A percentile compares a stretch with the other conserved stretches of the same genome.
These are phyloP conservation scores for Peronospora destructor DNA, from an alignment of 352 stramenopile genomes.

Conservation along the genomic window DNA sequence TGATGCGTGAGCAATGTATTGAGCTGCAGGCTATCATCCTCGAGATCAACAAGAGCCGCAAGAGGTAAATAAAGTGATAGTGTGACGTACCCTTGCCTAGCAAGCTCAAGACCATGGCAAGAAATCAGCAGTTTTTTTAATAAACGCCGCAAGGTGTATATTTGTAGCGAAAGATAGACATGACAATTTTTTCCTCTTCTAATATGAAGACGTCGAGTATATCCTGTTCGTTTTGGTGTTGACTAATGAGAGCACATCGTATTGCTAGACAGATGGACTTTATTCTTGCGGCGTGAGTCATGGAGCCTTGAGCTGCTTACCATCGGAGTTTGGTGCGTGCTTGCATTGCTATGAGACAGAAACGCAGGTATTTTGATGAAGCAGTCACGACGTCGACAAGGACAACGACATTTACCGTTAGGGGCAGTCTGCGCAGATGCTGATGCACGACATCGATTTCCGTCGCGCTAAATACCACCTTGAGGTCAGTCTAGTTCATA, in stretches of 20 bases:
- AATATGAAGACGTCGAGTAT: conserved; percentile 22
- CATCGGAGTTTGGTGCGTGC: conserved; percentile 15
- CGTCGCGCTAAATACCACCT: conserved; percentile 48
- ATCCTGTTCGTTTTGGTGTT: neutral
- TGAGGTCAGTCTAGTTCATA: conserved; percentile 30
- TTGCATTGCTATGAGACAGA: conserved; percentile 8
- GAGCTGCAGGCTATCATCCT: conserved; percentile 84
- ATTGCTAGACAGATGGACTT: no score
- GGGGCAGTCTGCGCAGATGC: neutral
- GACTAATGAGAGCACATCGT: no score
- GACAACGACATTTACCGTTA: neutral
- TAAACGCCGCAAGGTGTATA: conserved; percentile 31
- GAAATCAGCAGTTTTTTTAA: conserved; percentile 20
- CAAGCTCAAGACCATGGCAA: conserved; percentile 1
- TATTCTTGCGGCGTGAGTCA: no score
- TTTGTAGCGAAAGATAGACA: conserved; percentile 24
- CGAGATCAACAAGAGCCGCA: conserved; percentile 86
- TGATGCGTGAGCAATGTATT: conserved; percentile 86
- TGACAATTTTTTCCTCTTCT: conserved; percentile 23
- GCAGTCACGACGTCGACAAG: neutral
- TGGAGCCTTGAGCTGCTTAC: neutral
- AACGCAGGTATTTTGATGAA: neutral
- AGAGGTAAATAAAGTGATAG: conserved; percentile 42
- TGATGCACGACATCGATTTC: conserved; percentile 69
- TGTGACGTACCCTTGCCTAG: conserved; percentile 9